phyloP scores from a whole-genome alignment of 371 early-diverging fungal genomes.

The Mucor circinelloides region DNA sequence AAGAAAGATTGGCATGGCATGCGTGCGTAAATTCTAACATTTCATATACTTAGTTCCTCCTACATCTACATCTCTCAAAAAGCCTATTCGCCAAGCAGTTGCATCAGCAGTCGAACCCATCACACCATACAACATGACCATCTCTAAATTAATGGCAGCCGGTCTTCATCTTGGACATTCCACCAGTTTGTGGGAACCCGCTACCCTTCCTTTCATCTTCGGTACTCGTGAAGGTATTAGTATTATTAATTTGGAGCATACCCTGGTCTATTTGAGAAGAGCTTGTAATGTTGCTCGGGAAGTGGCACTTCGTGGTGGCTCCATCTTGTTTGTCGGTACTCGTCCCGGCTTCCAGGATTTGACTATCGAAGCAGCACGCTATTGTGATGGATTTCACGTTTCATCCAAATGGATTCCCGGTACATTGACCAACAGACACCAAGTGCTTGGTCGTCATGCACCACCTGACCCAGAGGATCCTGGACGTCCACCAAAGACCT shows the following conservation, averaged over 20 bases:
- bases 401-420: constrained; percentile 88
- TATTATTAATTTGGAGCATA: constrained; percentile 95
- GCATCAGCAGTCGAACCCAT: constrained; percentile 31
- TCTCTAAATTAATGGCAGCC: constrained; percentile 80
- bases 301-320: constrained; percentile 80
- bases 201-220: constrained; percentile 86
- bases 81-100: constrained; percentile 37
- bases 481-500: constrained; percentile 56
- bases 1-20: neutral
- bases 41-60: constrained; percentile 10
- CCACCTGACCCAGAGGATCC: constrained; percentile 60
- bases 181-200: constrained; percentile 76
- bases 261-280: constrained; percentile 84
- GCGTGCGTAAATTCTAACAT: neutral
- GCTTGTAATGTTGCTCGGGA: constrained; percentile 78
- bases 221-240: constrained; percentile 91
- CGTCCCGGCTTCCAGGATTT: constrained; percentile 67
- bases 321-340: constrained; percentile 90
- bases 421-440: constrained; percentile 85
- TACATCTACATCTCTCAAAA: constrained; percentile 29
- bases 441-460: constrained; percentile 71
- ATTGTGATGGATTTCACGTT: constrained; percentile 80
- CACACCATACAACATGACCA: constrained; percentile 58
- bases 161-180: constrained; percentile 93
- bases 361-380: constrained; percentile 82